A percentile compares a stretch with the other conserved stretches of the same genome.
These are phyloP conservation scores for Trematosphaeria pertusa DNA, from an alignment of 2,329 filamentous ascomycete species.

Conservation along the genomic window DNA sequence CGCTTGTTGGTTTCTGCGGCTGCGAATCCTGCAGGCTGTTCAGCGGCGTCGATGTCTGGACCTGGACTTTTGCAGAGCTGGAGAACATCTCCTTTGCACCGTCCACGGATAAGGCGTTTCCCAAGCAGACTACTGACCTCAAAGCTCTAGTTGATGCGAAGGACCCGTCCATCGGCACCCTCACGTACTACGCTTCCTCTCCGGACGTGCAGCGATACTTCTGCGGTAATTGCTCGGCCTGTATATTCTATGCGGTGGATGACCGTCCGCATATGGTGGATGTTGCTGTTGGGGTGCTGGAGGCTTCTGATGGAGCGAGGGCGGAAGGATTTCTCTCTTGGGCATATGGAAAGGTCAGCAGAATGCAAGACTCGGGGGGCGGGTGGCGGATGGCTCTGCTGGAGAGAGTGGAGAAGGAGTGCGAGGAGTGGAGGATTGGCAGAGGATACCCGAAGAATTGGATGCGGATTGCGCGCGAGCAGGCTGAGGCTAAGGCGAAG, in stretches of 20 bases:
- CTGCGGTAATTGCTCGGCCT: conserved; percentile 57
- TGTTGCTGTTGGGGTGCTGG: conserved; percentile 55
- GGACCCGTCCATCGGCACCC: conserved; percentile 52
- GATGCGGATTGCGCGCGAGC: conserved; percentile 27
- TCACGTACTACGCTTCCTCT: conserved; percentile 54
- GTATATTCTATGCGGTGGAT: conserved; percentile 55
- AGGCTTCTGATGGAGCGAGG: conserved; percentile 54
- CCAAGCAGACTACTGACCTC: conserved; percentile 39
- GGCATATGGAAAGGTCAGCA: conserved; percentile 45
- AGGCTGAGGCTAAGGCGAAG: conserved; percentile 4
- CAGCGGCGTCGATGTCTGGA: conserved; percentile 52
- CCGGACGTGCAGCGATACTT: conserved; percentile 57
- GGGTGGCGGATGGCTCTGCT: conserved; percentile 52
- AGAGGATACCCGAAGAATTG: conserved; percentile 46
- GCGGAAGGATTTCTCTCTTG: conserved; percentile 56
- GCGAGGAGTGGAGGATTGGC: conserved; percentile 45
- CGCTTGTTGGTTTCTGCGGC: conserved; percentile 50
- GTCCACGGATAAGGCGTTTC: conserved; percentile 30
- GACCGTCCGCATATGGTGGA: conserved; percentile 51
- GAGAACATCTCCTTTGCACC: conserved; percentile 47
- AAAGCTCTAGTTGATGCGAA: conserved; percentile 43
- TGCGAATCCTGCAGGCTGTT: conserved; percentile 58
- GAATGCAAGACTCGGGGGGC: conserved; percentile 43
- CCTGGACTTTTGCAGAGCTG: conserved; percentile 56
- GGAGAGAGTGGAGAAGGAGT: conserved; percentile 39